Evolutionary conservation across 2,329 filamentous ascomycete species (phyloP).

Genomic region (Penicillium fuscoglaucum): DNA sequence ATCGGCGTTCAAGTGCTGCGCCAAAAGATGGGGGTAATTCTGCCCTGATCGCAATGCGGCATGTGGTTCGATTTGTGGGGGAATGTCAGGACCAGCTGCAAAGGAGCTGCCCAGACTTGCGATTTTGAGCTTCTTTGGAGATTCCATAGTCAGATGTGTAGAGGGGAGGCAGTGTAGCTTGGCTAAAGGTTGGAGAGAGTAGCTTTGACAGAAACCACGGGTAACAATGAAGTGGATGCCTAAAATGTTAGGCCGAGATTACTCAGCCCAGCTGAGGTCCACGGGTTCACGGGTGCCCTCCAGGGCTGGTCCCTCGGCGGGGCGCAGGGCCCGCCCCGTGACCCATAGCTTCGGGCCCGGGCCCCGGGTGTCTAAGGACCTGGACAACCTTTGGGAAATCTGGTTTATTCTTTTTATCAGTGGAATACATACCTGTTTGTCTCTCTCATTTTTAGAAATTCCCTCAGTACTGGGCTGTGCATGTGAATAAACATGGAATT

Average conservation of each 20-base stretch:
- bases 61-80: slow-evolving; percentile 15
- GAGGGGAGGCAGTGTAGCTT: background rate
- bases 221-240: background rate
- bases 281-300: background rate
- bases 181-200: background rate
- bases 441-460: background rate
- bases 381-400: background rate
- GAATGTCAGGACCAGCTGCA: slow-evolving; percentile 19
- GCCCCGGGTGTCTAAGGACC: background rate
- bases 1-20: slow-evolving; percentile 13
- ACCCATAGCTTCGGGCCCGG: background rate
- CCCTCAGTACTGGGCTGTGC: background rate
- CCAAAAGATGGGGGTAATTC: slow-evolving; percentile 19
- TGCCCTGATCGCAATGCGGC: slow-evolving; percentile 17
- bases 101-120: slow-evolving; percentile 21
- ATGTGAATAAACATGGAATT: background rate
- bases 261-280: background rate
- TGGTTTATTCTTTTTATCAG: background rate
- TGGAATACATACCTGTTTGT: background rate
- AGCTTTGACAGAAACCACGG: background rate
- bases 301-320: no score
- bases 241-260: background rate
- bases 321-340: background rate
- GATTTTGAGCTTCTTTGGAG: slow-evolving; percentile 9
- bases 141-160: background rate